These are phyloP conservation scores for Hibiscus tridactylites DNA, from an alignment of 345 rosid species.

Conservation along the genomic window DNA sequence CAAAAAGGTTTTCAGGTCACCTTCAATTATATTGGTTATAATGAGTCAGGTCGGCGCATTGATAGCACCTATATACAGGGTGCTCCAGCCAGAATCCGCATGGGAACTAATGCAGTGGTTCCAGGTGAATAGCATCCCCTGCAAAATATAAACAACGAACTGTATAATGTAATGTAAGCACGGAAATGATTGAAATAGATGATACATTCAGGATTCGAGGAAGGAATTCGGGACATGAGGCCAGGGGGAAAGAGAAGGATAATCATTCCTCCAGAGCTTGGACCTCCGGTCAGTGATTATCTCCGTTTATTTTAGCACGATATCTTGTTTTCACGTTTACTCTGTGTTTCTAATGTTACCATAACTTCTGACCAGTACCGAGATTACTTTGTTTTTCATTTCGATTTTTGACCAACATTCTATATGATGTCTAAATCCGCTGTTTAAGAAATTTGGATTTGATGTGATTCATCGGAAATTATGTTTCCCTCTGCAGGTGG, in stretches of 20 bases:
- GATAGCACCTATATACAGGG: slow-evolving; percentile 90
- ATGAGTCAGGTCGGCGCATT: slow-evolving; percentile 84
- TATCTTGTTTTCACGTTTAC: not conserved
- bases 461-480: not conserved
- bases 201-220: slow-evolving; percentile 66
- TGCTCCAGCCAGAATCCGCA: slow-evolving; percentile 74
- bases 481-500: slow-evolving; percentile 45
- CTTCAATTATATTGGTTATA: slow-evolving; percentile 81
- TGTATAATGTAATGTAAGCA: not conserved
- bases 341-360: not conserved
- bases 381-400: not conserved
- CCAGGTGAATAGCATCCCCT: slow-evolving; percentile 44
- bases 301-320: not conserved
- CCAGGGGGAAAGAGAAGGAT: slow-evolving; percentile 93
- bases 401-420: too few relatives aligned
- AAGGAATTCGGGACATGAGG: slow-evolving; percentile 83
- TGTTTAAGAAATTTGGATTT: not conserved
- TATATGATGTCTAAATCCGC: not conserved
- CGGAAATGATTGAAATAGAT: slow-evolving; percentile 5
- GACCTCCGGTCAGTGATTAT: slow-evolving; percentile 78
- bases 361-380: not conserved
- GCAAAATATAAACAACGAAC: not conserved
- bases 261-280: slow-evolving; percentile 92
- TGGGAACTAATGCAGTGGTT: slow-evolving; percentile 85
- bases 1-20: slow-evolving; percentile 47